Percentiles rank a stretch among this genome's conserved stretches.
phyloP scores from a whole-genome alignment of 2,329 filamentous ascomycete genomes.

The Orbilia ellipsospora region DNA sequence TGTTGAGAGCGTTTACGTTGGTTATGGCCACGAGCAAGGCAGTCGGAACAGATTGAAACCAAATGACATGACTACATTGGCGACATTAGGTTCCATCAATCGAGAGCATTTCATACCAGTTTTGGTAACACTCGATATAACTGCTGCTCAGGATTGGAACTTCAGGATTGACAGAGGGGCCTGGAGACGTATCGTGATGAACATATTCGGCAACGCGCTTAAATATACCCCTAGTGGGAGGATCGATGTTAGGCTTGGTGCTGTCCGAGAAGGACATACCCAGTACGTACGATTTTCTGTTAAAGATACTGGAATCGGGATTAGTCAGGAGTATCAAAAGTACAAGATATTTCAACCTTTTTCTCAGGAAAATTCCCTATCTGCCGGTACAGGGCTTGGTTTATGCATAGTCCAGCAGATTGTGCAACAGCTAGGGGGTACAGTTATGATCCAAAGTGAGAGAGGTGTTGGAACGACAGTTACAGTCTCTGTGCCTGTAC shows the following conservation, averaged over 20 bases:
- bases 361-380: slow-evolving; percentile 71
- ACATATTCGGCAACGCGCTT: slow-evolving; percentile 71
- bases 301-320: slow-evolving; percentile 72
- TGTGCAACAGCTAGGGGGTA: slow-evolving; percentile 71
- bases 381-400: slow-evolving; percentile 72
- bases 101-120: slow-evolving; percentile 63
- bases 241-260: slow-evolving; percentile 64
- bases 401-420: slow-evolving; percentile 73
- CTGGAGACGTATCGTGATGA: slow-evolving; percentile 70
- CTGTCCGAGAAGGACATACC: slow-evolving; percentile 19
- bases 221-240: slow-evolving; percentile 70
- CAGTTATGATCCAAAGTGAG: slow-evolving; percentile 69
- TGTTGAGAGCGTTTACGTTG: slow-evolving; percentile 64
- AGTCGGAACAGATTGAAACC: slow-evolving; percentile 6
- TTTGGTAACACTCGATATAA: slow-evolving; percentile 65
- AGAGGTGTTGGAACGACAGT: slow-evolving; percentile 17
- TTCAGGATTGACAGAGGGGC: slow-evolving; percentile 69
- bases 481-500: slow-evolving; percentile 7
- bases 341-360: slow-evolving; percentile 72
- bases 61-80: slow-evolving; percentile 6
- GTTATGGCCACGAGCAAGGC: slow-evolving; percentile 60
- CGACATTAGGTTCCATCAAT: slow-evolving; percentile 29
- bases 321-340: slow-evolving; percentile 73
- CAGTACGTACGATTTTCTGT: slow-evolving; percentile 61
- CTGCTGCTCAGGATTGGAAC: slow-evolving; percentile 65